Evolutionary conservation across 2,329 filamentous ascomycete genomes (phyloP).

Genomic region (Metarhizium robertsii): DNA sequence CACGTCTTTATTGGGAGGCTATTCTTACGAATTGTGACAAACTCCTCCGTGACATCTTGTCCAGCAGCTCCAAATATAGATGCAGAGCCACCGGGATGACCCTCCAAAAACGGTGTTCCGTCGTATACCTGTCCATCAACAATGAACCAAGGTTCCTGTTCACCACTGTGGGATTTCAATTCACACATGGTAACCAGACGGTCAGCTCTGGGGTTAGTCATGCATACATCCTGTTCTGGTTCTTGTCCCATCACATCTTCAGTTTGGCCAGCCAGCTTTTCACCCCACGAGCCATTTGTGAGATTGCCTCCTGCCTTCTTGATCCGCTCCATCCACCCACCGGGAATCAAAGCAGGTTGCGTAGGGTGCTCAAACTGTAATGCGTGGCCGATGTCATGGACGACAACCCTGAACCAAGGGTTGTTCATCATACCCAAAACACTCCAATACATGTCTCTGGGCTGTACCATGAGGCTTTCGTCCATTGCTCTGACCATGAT

Average conservation of each 20-base stretch:
- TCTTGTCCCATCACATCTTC: constrained; percentile 34
- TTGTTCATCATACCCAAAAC: constrained; percentile 98
- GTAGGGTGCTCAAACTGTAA: constrained; percentile 85
- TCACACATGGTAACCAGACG: constrained; percentile 61
- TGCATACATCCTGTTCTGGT: constrained; percentile 56
- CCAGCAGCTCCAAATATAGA: constrained; percentile 80
- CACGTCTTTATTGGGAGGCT: neutral
- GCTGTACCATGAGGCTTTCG: constrained; percentile 77
- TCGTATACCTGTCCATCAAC: constrained; percentile 85
- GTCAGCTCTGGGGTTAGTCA: constrained; percentile 62
- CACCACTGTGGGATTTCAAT: constrained; percentile 55
- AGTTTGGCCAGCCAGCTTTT: constrained; percentile 48
- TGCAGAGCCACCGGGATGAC: constrained; percentile 76
- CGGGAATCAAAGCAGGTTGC: constrained; percentile 64
- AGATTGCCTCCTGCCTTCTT: constrained; percentile 77
- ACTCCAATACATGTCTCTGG: constrained; percentile 92
- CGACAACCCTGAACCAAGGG: constrained; percentile 78
- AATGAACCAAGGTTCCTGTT: constrained; percentile 73
- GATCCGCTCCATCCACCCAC: constrained; percentile 89
- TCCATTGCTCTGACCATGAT: constrained; percentile 85
- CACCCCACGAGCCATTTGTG: constrained; percentile 77
- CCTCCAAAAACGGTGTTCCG: constrained; percentile 69
- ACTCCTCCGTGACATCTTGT: constrained; percentile 77
- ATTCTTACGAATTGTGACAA: constrained; percentile 74
- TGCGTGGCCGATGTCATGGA: constrained; percentile 52